Evolutionary conservation across 441 rosid species (phyloP).

Genomic region (Gossypium schwendimanii): DNA sequence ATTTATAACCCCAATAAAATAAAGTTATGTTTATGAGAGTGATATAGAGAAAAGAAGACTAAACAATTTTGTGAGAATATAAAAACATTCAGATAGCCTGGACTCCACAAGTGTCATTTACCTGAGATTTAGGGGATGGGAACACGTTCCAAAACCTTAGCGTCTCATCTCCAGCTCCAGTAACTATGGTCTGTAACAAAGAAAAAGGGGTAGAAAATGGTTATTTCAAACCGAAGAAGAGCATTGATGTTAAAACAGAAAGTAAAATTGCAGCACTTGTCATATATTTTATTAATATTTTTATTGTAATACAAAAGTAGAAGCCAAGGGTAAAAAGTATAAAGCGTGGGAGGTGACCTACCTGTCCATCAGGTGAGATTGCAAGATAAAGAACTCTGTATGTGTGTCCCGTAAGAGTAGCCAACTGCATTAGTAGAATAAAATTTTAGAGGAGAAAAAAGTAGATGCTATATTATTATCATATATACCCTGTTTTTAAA

Average conservation of each 20-base stretch:
- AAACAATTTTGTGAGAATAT: too few species aligned
- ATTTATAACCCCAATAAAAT: background rate
- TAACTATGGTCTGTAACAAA: slow-evolving; percentile 67
- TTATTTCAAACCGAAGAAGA: background rate
- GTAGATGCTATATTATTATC: background rate
- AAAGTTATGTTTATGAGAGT: background rate
- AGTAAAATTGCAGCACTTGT: background rate
- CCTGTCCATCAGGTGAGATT: slow-evolving; percentile 96
- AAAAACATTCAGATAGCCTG: background rate
- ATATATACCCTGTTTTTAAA: background rate
- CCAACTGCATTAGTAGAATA: slow-evolving; percentile 51
- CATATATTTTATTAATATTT: background rate
- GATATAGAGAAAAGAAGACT: background rate
- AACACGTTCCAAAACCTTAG: slow-evolving; percentile 93
- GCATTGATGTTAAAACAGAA: background rate
- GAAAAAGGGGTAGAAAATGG: background rate
- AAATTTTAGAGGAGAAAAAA: background rate
- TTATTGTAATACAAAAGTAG: background rate
- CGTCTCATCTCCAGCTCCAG: slow-evolving; percentile 97
- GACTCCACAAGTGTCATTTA: slow-evolving; percentile 12
- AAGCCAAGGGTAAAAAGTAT: background rate
- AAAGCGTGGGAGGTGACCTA: slow-evolving; percentile 18
- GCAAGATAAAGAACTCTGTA: slow-evolving; percentile 92
- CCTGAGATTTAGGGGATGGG: slow-evolving; percentile 92
- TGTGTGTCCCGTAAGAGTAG: slow-evolving; percentile 88